Conservation (phyloP, 1,284 basidiomycete genomes). For the Ganoderma lucidum region DNA sequence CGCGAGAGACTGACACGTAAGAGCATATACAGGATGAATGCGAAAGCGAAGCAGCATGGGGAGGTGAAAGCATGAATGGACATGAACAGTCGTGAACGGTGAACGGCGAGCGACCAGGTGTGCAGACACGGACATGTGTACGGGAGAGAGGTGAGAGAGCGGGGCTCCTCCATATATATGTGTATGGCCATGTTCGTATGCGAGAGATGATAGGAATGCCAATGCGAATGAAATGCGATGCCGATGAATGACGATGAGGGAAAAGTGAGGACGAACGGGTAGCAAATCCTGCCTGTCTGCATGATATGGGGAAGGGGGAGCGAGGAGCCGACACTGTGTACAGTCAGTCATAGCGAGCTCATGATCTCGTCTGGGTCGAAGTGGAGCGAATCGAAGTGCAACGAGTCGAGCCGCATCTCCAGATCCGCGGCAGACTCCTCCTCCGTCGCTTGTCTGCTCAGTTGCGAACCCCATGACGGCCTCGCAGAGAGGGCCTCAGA, state of each 20-base stretch:
- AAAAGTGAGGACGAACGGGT: neutral
- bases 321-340: neutral
- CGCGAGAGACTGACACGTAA: neutral
- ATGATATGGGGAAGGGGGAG: neutral
- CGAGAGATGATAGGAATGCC: constrained; percentile 7
- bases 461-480: constrained; percentile 23
- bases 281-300: neutral
- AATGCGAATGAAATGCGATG: constrained; percentile 18
- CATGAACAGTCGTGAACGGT: constrained; percentile 24
- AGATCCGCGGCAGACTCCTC: constrained; percentile 48
- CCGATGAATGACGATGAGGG: neutral
- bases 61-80: constrained; percentile 27
- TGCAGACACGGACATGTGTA: neutral
- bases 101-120: constrained; percentile 5
- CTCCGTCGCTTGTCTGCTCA: constrained; percentile 14
- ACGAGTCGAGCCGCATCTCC: constrained; percentile 72
- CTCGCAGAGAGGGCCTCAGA: constrained; percentile 18
- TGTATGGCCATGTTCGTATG: constrained; percentile 4
- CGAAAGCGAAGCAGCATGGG: constrained; percentile 20
- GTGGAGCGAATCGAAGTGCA: constrained; percentile 72
- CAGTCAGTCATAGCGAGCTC: constrained; percentile 42
- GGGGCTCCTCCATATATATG: constrained; percentile 6
- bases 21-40: constrained; percentile 3
- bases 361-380: constrained; percentile 61
- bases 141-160: neutral